Evolutionary conservation across 495 filamentous ascomycete species (phyloP).

Genomic region (Chaetomium fimeti): DNA sequence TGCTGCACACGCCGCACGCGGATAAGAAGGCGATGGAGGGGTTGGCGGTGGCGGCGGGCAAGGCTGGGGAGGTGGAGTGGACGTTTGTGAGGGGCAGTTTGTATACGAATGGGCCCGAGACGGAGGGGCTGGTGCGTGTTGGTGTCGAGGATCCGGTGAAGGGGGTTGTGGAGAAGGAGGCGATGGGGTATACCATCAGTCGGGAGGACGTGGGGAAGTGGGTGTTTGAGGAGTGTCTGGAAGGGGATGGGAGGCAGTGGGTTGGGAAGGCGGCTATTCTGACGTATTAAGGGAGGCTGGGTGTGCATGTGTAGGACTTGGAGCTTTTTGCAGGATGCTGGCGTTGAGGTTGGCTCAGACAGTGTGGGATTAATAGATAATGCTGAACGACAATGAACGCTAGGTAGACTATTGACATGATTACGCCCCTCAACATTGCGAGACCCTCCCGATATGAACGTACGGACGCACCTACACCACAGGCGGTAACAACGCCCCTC

Average conservation of each 20-base stretch:
- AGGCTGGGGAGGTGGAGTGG: conserved; percentile 36
- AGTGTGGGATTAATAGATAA: too few relatives aligned
- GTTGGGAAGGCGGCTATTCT: conserved; percentile 29
- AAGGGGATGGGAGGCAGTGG: conserved; percentile 18
- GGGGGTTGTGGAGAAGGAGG: conserved; percentile 28
- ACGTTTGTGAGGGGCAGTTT: conserved; percentile 48
- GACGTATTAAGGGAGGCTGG: conserved; percentile 23
- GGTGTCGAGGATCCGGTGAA: conserved; percentile 40
- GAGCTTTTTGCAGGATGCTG: too few relatives aligned
- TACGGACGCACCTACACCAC: background rate
- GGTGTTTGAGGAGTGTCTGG: conserved; percentile 34
- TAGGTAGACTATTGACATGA: background rate
- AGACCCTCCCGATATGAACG: background rate
- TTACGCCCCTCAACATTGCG: background rate
- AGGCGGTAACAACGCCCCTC: conserved; percentile 11
- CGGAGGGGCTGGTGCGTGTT: conserved; percentile 22
- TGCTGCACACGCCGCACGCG: conserved; percentile 51
- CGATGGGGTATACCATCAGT: conserved; percentile 48
- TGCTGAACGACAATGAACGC: too few relatives aligned
- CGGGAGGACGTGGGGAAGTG: conserved; percentile 46
- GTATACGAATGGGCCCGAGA: conserved; percentile 29
- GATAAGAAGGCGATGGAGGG: conserved; percentile 64
- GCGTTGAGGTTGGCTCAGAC: background rate
- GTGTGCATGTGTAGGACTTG: too few relatives aligned
- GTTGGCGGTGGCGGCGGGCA: conserved; percentile 30